Percentiles rank a stretch among this genome's conserved stretches.
phyloP scores from a whole-genome alignment of 2,329 filamentous ascomycete species.

The Diaporthe destruens region DNA sequence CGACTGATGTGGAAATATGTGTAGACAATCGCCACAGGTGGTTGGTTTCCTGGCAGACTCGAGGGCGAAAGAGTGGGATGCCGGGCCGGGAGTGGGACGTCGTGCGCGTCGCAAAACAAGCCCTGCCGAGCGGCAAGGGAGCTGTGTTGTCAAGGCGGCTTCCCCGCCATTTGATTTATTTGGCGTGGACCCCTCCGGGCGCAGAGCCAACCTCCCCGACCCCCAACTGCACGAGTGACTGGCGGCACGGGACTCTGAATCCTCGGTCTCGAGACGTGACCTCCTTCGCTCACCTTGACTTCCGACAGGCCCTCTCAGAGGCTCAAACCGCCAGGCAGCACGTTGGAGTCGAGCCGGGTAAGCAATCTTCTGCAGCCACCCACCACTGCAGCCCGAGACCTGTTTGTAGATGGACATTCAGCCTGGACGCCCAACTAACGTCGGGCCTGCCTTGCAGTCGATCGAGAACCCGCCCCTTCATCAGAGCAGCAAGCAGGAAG shows the following conservation, averaged over 20 bases:
- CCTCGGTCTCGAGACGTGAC: conserved; percentile 19
- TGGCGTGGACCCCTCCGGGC: conserved; percentile 29
- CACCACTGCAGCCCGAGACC: background rate
- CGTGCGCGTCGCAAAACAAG: background rate
- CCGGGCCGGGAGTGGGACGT: background rate
- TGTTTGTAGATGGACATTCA: background rate
- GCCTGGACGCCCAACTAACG: conserved; percentile 1
- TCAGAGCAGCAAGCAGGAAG: background rate
- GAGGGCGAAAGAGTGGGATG: background rate
- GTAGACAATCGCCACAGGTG: too few relatives aligned
- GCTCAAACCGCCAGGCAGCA: background rate
- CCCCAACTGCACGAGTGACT: conserved; percentile 14
- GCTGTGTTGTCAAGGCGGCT: conserved; percentile 17
- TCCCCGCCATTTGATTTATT: conserved; percentile 27
- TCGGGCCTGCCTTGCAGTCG: background rate
- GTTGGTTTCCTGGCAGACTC: too few relatives aligned
- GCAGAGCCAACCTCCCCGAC: background rate
- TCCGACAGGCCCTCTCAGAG: background rate
- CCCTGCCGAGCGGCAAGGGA: background rate
- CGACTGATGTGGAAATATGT: too few relatives aligned
- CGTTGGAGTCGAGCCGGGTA: conserved; percentile 20
- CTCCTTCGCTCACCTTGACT: background rate
- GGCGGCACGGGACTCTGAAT: conserved; percentile 25
- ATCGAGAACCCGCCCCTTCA: background rate
- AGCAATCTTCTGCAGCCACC: conserved; percentile 15